These are phyloP conservation scores for Conticribra guillardii DNA, from an alignment of 108 stramenopile genomes.

Conservation along the genomic window DNA sequence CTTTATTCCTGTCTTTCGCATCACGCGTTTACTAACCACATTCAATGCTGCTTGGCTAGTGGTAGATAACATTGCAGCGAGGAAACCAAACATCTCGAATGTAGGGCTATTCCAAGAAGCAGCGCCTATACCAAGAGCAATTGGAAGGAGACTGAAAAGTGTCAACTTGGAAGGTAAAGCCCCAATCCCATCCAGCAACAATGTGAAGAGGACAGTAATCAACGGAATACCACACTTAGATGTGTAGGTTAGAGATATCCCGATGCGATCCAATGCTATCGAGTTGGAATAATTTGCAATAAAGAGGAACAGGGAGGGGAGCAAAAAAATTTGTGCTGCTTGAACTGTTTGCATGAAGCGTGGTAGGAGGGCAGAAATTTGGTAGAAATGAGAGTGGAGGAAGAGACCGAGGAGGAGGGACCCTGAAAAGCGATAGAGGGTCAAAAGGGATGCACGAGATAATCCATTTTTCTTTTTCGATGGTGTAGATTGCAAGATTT, in stretches of 20 bases:
- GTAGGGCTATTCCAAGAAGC: constrained; percentile 79
- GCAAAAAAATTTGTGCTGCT: constrained; percentile 48
- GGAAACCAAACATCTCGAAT: constrained; percentile 71
- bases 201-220: constrained; percentile 70
- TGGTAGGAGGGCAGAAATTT: constrained; percentile 25
- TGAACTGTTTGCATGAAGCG: constrained; percentile 55
- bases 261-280: constrained; percentile 73
- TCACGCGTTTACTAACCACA: constrained; percentile 65
- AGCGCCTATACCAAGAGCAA: constrained; percentile 73
- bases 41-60: constrained; percentile 74
- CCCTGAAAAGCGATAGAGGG: constrained; percentile 74
- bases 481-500: neutral
- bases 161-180: constrained; percentile 60
- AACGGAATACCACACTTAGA: constrained; percentile 81
- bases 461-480: constrained; percentile 27
- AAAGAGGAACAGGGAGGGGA: constrained; percentile 71
- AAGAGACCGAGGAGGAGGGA: constrained; percentile 69
- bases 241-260: constrained; percentile 81
- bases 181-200: constrained; percentile 59
- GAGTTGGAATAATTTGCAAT: constrained; percentile 77
- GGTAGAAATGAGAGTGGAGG: constrained; percentile 57
- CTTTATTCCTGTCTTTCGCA: constrained; percentile 55
- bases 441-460: constrained; percentile 64
- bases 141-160: constrained; percentile 70
- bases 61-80: constrained; percentile 66